Base-by-base conservation (phyloP, 768 basidiomycete species). In the Agaricus sinodeliciosus region DNA sequence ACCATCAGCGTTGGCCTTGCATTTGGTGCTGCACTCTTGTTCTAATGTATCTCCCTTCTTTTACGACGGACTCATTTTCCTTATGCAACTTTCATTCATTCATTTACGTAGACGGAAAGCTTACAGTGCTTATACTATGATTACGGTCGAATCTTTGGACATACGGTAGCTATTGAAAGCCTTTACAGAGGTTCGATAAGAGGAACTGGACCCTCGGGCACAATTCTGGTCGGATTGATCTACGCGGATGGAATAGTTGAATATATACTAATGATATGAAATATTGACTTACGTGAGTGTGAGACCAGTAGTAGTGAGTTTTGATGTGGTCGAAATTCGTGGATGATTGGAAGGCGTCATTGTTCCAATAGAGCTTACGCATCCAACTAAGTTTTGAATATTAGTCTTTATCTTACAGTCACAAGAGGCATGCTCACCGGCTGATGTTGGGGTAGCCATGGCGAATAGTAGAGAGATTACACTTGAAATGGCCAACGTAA, bases 401-500 rank as follows among this genome's bases (percentile, higher is more conserved):
- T 47, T 41, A 47, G 8, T 27, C 8, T 37, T 19, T 7, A 11
- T 47, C 31, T 39, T 16, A 9, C 15, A 6, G 13, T 39, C 37
- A 39, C 35, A 34, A 43, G 36, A 9, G 9, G 11, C 19, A 18
- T 9, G 68, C 76, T 42, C 50, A 79, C 82, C 65, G 64, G 69
- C 97, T 79, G 45, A 96, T 79, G 44, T 82, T 78, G 16, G 94
- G 94, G 67, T 94, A 98, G 5, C 88, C 88, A 61, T 83, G 72
- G 19, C 94, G 90, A 63, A 96, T 89, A 40, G 79, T 83, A 27
- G 85, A 82, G 58, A 91, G 65, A 73, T 95, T 94, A 72, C 92
- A 94, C 61, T 97, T 97, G 79, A 98, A 98, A 65, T 93, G 90
- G 0, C 85, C 82, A 43, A 87, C 78, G 67, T 98, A 97, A 13